Evolutionary conservation across 108 stramenopile genomes (phyloP).

Genomic region (Skeletonema costatum): DNA sequence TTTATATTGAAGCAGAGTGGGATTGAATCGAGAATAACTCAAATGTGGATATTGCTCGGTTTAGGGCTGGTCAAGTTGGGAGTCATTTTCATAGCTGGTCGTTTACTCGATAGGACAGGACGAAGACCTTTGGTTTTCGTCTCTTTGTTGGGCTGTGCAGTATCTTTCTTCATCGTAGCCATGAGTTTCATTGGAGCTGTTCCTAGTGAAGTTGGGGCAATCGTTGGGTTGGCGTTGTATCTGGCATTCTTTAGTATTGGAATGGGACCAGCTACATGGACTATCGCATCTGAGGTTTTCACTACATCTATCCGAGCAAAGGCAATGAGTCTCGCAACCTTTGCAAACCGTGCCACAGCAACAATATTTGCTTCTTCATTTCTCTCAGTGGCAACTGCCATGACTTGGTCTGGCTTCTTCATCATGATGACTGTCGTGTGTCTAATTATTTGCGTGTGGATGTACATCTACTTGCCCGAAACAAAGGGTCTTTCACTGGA

Average conservation of each 20-base stretch:
- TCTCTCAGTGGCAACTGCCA: slow-evolving; percentile 60
- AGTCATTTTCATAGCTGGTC: slow-evolving; percentile 65
- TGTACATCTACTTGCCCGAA: slow-evolving; percentile 78
- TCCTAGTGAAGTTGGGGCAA: slow-evolving; percentile 25
- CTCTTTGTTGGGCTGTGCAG: slow-evolving; percentile 54
- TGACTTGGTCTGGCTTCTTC: slow-evolving; percentile 78
- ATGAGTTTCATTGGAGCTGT: slow-evolving; percentile 27
- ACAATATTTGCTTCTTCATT: slow-evolving; percentile 68
- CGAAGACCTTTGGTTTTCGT: slow-evolving; percentile 70
- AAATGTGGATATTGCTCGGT: slow-evolving; percentile 58
- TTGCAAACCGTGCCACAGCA: slow-evolving; percentile 77
- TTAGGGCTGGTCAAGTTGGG: slow-evolving; percentile 71
- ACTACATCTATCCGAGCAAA: slow-evolving; percentile 82
- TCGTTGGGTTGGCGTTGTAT: slow-evolving; percentile 63
- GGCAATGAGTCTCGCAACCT: slow-evolving; percentile 85
- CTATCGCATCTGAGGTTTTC: slow-evolving; percentile 87
- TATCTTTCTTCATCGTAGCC: slow-evolving; percentile 41
- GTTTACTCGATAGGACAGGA: slow-evolving; percentile 71
- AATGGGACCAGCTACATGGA: slow-evolving; percentile 81
- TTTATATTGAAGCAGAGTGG: slow-evolving; percentile 73
- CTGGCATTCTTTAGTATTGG: slow-evolving; percentile 85
- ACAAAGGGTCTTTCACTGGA: slow-evolving; percentile 84
- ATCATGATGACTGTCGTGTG: slow-evolving; percentile 59
- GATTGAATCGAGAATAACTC: slow-evolving; percentile 45
- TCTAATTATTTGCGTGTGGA: slow-evolving; percentile 56